These are phyloP conservation scores for Cyclanthera cordifolia DNA, from an alignment of 306 rosid genomes.

Conservation along the genomic window DNA sequence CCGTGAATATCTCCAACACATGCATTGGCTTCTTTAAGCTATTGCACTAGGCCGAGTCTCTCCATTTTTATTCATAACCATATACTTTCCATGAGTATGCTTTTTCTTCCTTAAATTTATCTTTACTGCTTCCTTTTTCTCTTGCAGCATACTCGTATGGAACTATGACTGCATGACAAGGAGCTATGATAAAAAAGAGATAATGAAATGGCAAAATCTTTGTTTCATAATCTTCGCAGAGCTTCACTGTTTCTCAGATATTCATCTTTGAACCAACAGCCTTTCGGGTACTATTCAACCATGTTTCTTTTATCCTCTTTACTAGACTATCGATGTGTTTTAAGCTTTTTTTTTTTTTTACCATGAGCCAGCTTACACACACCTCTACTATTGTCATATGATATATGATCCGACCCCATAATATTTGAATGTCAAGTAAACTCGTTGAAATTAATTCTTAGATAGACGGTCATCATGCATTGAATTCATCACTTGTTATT, in stretches of 20 bases:
- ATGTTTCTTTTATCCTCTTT: neutral
- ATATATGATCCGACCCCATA: too few relatives aligned
- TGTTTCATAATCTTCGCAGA: slow-evolving; percentile 34
- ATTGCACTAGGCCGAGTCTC: too few relatives aligned
- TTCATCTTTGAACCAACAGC: slow-evolving; percentile 17
- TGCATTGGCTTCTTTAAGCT: too few relatives aligned
- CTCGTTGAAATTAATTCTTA: too few relatives aligned
- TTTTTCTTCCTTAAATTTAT: neutral
- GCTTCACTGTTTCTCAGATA: slow-evolving; percentile 35
- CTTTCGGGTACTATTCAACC: slow-evolving; percentile 31
- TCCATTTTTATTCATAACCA: too few relatives aligned
- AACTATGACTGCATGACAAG: neutral
- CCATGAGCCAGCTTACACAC: too few relatives aligned
- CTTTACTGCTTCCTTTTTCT: neutral
- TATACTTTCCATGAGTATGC: neutral
- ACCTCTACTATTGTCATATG: too few relatives aligned
- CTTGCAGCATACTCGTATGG: neutral
- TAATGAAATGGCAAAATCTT: slow-evolving; percentile 39
- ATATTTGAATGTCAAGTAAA: too few relatives aligned
- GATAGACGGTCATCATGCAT: too few relatives aligned
- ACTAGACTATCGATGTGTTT: neutral
- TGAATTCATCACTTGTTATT: too few relatives aligned
- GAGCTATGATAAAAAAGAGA: neutral
- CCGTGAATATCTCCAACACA: too few relatives aligned
- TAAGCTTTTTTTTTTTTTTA: too few relatives aligned